phyloP scores from a whole-genome alignment of 108 stramenopile species.

The Pseudonitzschia multistriata region DNA sequence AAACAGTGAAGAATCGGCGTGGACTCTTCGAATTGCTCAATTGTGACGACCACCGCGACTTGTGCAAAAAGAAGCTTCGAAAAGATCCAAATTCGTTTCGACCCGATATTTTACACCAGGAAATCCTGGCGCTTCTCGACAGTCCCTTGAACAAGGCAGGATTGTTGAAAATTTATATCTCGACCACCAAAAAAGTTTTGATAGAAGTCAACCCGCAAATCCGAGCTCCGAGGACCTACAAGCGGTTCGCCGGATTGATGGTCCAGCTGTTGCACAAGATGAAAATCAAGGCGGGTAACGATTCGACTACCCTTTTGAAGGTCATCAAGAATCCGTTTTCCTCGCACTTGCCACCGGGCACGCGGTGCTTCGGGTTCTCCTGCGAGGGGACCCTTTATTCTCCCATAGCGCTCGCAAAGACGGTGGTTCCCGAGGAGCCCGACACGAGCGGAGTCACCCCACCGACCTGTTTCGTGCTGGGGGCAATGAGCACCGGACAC shows the following conservation, averaged over 20 bases:
- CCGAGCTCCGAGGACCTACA: slow-evolving; percentile 97
- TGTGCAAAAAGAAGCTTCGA: slow-evolving; percentile 87
- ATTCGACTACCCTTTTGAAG: slow-evolving; percentile 90
- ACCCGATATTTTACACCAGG: slow-evolving; percentile 98
- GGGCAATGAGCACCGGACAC: slow-evolving; percentile 95
- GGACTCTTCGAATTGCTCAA: slow-evolving; percentile 95
- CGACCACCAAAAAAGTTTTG: slow-evolving; percentile 89
- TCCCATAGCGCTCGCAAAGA: slow-evolving; percentile 78
- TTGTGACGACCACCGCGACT: slow-evolving; percentile 96
- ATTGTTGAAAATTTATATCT: slow-evolving; percentile 89
- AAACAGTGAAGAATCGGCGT: slow-evolving; percentile 95
- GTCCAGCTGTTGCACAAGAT: slow-evolving; percentile 99
- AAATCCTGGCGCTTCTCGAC: slow-evolving; percentile 94
- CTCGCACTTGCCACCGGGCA: slow-evolving; percentile 93
- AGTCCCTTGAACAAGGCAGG: slow-evolving; percentile 98
- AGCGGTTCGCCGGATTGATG: slow-evolving; percentile 89
- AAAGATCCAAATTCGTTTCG: slow-evolving; percentile 92
- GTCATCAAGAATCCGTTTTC: slow-evolving; percentile 98
- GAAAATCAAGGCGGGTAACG: slow-evolving; percentile 95
- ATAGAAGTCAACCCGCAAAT: slow-evolving; percentile 94
- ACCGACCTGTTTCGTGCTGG: slow-evolving; percentile 93
- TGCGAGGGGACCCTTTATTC: slow-evolving; percentile 85
- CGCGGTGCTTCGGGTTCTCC: slow-evolving; percentile 83
- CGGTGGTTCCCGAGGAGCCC: slow-evolving; percentile 63
- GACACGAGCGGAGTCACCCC: slow-evolving; percentile 22